Evolutionary conservation across 805 yeast species (phyloP).

Genomic region (Maudiozyma turicensis): DNA sequence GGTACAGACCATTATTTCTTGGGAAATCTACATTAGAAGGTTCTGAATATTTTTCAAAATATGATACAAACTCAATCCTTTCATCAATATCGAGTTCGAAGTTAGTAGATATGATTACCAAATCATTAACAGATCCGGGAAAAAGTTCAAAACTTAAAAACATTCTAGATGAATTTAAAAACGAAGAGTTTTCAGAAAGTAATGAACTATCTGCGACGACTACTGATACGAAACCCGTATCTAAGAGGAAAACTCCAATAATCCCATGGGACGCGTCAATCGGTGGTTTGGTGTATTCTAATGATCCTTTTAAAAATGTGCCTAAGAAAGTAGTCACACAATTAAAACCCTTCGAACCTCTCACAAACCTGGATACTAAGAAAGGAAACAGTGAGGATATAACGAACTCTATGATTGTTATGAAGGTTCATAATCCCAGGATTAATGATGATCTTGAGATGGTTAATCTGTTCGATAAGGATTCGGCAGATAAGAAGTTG

Average conservation of each 20-base stretch:
- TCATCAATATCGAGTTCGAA: background rate
- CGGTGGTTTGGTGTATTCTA: slow-evolving; percentile 29
- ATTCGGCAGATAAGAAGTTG: no score
- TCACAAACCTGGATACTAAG: slow-evolving; percentile 41
- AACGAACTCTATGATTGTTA: slow-evolving; percentile 23
- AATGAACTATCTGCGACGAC: background rate
- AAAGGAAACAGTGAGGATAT: slow-evolving; percentile 40
- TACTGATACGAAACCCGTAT: background rate
- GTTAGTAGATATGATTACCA: background rate
- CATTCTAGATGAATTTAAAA: background rate
- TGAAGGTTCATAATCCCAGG: slow-evolving; percentile 27
- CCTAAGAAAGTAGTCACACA: slow-evolving; percentile 31
- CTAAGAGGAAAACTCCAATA: slow-evolving; percentile 16
- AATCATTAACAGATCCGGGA: background rate
- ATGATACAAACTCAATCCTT: background rate
- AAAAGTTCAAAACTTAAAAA: background rate
- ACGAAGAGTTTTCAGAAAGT: background rate
- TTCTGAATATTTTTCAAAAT: slow-evolving; percentile 2
- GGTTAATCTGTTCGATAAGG: slow-evolving; percentile 16
- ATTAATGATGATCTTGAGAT: slow-evolving; percentile 25
- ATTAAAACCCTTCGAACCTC: slow-evolving; percentile 36
- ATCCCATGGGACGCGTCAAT: slow-evolving; percentile 35
- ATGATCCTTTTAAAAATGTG: slow-evolving; percentile 27
- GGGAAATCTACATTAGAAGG: slow-evolving; percentile 27
- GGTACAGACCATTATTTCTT: slow-evolving; percentile 37